Evolutionary conservation across 352 stramenopile species (phyloP), one percentile per base, ranked within the genome.

Genomic region (Globisporangium megalacanthum): DNA sequence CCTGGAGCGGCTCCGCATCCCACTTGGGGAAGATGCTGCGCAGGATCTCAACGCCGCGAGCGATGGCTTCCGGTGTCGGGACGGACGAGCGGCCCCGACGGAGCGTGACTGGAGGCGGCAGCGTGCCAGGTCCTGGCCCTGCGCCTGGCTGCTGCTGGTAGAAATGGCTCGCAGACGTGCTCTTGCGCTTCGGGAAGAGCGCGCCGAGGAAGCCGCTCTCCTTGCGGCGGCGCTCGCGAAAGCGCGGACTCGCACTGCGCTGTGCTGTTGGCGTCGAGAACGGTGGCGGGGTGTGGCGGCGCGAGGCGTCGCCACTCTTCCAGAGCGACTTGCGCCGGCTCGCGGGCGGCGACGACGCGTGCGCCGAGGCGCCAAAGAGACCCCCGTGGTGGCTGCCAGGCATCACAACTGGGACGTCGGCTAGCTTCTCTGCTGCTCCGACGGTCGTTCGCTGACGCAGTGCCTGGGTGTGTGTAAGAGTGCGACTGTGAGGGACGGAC

Each of bases 21-120:
- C 84, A 94, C 35, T 77, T 83, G 3, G 82, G 84, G 66, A 94
- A 94, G 49, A 94, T 92, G 11, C 79, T 87, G 52, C 78, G 69
- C 45, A 94, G 54, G 44, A 92, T 89, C 52, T 88, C 79, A 0
- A 91, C 73, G 9, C 78, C 78, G 11, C 79, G 78, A 3, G 65
- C 74, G 45, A 88, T 70, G 1, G 80, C 74, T 25, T 72, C 74
- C 10, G 72, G 56, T 35, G 62, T 82, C 6, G 79, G 75, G n/a
- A 64, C 60, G 2, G 63, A 49, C 3, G 42, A 48, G 42, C 42
- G 42, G 42, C 42, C 42, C 7, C 42, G 42, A 19, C 42, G 42
- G 17, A 48, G 42, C 17, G 17, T 48, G 15, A 29, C 42, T 3
- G 42, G 42, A 6, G 42, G 25, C 25, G 25, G 25, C 25, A 29